Evolutionary conservation across 805 yeast genomes (phyloP).

Genomic region (Phaffomyces opuntiae): DNA sequence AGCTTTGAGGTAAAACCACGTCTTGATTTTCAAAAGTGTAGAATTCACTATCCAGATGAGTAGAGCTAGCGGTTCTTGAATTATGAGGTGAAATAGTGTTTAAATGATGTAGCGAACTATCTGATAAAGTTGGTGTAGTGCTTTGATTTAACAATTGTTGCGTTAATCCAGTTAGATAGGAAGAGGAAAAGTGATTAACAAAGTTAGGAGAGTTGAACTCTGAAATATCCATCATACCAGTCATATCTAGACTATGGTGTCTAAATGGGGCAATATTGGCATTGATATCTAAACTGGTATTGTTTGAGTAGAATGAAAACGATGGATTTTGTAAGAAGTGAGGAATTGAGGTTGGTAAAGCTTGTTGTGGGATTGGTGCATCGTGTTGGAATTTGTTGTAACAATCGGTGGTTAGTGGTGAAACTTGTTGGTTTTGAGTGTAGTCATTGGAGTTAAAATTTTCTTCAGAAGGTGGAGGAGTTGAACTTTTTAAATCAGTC

Average conservation of each 20-base stretch:
- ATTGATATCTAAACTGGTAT: conserved; percentile 19
- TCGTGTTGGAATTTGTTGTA: background rate
- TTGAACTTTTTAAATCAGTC: conserved; percentile 3
- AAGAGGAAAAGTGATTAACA: conserved; percentile 8
- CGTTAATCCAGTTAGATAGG: conserved; percentile 6
- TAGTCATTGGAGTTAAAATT: background rate
- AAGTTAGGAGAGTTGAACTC: conserved; percentile 7
- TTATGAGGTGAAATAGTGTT: background rate
- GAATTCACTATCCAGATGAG: too few relatives aligned
- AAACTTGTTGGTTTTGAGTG: conserved; percentile 1
- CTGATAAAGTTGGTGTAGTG: background rate
- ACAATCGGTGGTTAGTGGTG: conserved; percentile 1
- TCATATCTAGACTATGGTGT: conserved; percentile 21
- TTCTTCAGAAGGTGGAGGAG: background rate
- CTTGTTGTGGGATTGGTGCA: background rate
- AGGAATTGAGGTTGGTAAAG: background rate
- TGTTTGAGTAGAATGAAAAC: conserved; percentile 3
- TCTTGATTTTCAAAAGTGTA: too few relatives aligned
- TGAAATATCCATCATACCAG: conserved; percentile 10
- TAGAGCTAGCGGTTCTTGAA: background rate
- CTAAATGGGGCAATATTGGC: conserved; percentile 15
- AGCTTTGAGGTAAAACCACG: too few relatives aligned
- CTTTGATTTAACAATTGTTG: background rate
- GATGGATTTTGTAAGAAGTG: too few relatives aligned
- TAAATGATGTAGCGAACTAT: background rate